Evolutionary conservation across 306 rosid species (phyloP), one percentile per base, ranked within the genome.

Genomic region (Styphnolobium japonicum): DNA sequence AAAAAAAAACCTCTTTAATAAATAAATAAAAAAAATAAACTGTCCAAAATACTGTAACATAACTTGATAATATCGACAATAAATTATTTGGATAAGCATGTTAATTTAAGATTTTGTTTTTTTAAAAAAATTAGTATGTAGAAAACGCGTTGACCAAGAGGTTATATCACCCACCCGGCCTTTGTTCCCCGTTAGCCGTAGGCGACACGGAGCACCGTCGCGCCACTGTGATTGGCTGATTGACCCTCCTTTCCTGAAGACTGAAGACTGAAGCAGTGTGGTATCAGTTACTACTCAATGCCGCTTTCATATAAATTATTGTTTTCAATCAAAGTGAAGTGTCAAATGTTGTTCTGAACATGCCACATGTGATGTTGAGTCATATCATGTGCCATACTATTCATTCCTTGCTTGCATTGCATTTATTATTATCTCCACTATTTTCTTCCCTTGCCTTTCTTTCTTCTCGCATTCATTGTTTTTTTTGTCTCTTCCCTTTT

Each of bases 171-270:
- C n/a, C 40, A 53, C 39, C 67, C 67, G 55, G 56, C 39, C 21
- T 22, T 57, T 15, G 56, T 14, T 51, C 31, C 31, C 67, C 58
- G 61, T 42, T 4, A 14, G 22, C 8, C 27, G 34, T 11, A 5
- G 67, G 67, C 67, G 79, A 80, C 83, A 79, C 1, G 23, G 46
- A 80, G 45, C 10, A 71, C 71, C 80, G 79, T 27, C 73, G 58
- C 3, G 2, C 15, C 23, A 48, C 4, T 22, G 14, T 61, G 43
- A 71, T 71, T 72, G 79, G 75, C 27, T 69, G 14, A 5, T 21
- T 37, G 33, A 40, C 60, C 16, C 10, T 23, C 12, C 1, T 63
- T 72, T 62, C 79, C 49, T 49, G 4, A n/a, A n/a, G n/a, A n/a
- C n/a, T n/a, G n/a, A n/a, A n/a, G n/a, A n/a, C n/a, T n/a, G n/a